Conservation (phyloP, 139 green algal species). For the Ettlia oleoabundans region DNA sequence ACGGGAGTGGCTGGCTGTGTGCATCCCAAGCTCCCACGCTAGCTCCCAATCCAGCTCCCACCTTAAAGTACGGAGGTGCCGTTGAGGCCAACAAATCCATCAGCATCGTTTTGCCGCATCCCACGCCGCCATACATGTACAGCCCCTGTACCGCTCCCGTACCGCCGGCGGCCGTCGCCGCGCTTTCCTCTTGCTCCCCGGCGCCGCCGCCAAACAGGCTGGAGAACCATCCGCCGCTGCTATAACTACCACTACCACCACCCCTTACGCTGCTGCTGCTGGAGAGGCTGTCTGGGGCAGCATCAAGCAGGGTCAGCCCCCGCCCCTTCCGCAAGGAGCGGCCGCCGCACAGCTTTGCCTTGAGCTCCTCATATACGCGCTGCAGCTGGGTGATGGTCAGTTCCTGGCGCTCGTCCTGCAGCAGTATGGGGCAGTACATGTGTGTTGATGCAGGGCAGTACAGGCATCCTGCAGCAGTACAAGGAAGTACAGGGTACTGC, state of each 20-base stretch:
- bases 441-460: background rate
- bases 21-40: too few relatives aligned
- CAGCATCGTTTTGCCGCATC: conserved; percentile 97
- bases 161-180: background rate
- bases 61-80: conserved; percentile 73
- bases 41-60: too few relatives aligned
- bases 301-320: conserved; percentile 64
- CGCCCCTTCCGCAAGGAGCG: conserved; percentile 22
- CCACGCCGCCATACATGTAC: conserved; percentile 96
- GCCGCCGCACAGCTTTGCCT: background rate
- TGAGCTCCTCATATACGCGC: conserved; percentile 64
- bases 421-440: background rate
- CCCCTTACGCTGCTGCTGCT: background rate
- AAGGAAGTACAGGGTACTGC: too few relatives aligned
- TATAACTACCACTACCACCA: background rate
- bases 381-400: conserved; percentile 72
- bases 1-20: too few relatives aligned
- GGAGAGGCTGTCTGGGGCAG: conserved; percentile 1
- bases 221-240: conserved; percentile 28
- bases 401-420: conserved; percentile 77
- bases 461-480: background rate
- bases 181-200: conserved; percentile 2
- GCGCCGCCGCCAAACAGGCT: conserved; percentile 36
- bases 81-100: conserved; percentile 93
- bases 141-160: conserved; percentile 58